Evolutionary conservation across 2,329 filamentous ascomycete genomes (phyloP).

Genomic region (Colletotrichum sp.): DNA sequence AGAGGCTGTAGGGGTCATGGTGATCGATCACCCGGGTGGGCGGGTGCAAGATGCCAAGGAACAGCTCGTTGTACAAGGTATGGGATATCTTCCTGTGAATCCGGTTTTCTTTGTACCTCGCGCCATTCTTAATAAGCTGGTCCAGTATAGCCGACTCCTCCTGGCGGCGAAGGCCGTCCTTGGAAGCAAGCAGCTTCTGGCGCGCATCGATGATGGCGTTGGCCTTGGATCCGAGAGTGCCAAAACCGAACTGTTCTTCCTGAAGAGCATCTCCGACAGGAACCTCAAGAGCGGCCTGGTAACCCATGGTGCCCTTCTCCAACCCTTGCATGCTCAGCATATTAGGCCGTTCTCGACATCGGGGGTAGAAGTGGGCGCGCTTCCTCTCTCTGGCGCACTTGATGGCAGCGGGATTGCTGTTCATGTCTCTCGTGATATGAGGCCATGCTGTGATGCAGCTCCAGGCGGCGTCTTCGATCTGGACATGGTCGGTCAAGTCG

Average conservation of each 20-base stretch:
- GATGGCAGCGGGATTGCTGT: conserved; percentile 48
- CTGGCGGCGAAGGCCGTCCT: conserved; percentile 59
- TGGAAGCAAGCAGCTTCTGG: conserved; percentile 57
- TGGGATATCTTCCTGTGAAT: conserved; percentile 52
- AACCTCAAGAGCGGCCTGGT: conserved; percentile 70
- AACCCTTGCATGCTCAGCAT: conserved; percentile 77
- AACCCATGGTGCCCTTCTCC: conserved; percentile 74
- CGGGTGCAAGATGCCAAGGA: conserved; percentile 63
- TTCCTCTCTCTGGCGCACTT: conserved; percentile 48
- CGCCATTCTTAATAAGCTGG: conserved; percentile 60
- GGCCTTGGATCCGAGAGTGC: conserved; percentile 59
- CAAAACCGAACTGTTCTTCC: conserved; percentile 66
- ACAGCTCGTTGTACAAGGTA: conserved; percentile 64
- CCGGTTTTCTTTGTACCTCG: conserved; percentile 59
- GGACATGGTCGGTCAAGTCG: conserved; percentile 68
- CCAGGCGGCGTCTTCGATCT: conserved; percentile 69
- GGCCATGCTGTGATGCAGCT: conserved; percentile 67
- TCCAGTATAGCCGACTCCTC: conserved; percentile 64
- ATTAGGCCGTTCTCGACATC: conserved; percentile 67
- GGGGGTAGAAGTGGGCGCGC: conserved; percentile 62
- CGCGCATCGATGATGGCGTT: conserved; percentile 62
- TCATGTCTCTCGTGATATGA: conserved; percentile 59
- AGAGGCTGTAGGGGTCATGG: conserved; percentile 65
- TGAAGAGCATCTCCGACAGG: conserved; percentile 68
- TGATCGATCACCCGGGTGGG: conserved; percentile 60